Percentiles rank a stretch among this genome's conserved stretches.
Conservation (phyloP, 2,329 filamentous ascomycete genomes). For the Fusarium lyarnte region DNA sequence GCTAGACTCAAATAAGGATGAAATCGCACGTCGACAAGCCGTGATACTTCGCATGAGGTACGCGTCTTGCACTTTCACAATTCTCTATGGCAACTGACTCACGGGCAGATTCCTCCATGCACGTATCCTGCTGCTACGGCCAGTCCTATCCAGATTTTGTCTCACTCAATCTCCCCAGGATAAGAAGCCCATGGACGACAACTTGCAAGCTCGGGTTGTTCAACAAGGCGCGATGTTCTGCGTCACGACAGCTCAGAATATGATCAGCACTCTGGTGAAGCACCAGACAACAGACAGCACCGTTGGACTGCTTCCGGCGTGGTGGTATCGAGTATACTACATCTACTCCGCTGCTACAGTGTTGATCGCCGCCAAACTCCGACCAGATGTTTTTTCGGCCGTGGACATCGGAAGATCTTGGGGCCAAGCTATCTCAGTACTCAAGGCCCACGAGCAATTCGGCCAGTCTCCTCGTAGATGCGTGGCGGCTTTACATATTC, state of each 20-base stretch:
- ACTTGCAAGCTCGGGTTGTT: conserved; percentile 42
- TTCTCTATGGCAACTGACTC: background rate
- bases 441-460: conserved; percentile 48
- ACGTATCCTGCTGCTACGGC: conserved; percentile 47
- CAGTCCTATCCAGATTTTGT: conserved; percentile 48
- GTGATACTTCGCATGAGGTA: conserved; percentile 49
- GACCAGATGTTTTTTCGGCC: conserved; percentile 45
- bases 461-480: conserved; percentile 47
- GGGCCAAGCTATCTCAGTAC: conserved; percentile 47
- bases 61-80: background rate
- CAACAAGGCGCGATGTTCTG: conserved; percentile 49
- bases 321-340: conserved; percentile 54
- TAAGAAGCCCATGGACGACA: conserved; percentile 26
- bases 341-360: conserved; percentile 50
- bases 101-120: conserved; percentile 47
- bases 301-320: conserved; percentile 49
- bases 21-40: conserved; percentile 45
- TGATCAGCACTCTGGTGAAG: conserved; percentile 45
- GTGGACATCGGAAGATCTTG: conserved; percentile 44
- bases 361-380: conserved; percentile 49
- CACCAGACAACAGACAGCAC: conserved; percentile 47
- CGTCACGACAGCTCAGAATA: conserved; percentile 46
- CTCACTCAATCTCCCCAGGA: conserved; percentile 33
- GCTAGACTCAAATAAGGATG: conserved; percentile 24
- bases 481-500: conserved; percentile 47